Percentiles rank a stretch among this genome's conserved stretches.
Evolutionary conservation across 176 grass and related monocot genomes (phyloP).

Genomic region (Aegilops bicornis): DNA sequence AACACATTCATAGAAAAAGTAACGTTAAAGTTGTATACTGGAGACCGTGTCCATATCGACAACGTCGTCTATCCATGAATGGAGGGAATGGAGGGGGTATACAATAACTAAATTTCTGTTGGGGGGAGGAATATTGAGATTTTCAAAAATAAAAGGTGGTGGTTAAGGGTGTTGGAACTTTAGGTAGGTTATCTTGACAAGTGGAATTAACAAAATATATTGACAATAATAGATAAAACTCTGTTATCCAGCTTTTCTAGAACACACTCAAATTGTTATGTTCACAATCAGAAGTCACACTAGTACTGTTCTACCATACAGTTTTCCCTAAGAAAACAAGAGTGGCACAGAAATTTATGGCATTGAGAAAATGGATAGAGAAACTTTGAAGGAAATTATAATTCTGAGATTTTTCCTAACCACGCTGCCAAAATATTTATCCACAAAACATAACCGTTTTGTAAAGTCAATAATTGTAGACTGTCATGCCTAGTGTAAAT

Average conservation of each 20-base stretch:
- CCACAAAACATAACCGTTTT: not conserved
- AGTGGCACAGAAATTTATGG: not conserved
- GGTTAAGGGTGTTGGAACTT: not conserved
- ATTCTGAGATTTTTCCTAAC: not conserved
- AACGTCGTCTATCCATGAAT: too few species aligned
- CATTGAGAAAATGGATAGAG: not conserved
- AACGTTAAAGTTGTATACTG: not conserved
- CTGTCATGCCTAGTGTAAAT: constrained; percentile 1
- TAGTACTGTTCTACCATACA: not conserved
- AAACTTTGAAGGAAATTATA: not conserved
- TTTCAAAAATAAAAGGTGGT: too few species aligned
- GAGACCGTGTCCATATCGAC: not conserved
- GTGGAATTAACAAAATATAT: too few species aligned
- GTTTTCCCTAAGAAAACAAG: not conserved
- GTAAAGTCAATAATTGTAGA: not conserved
- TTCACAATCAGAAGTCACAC: not conserved
- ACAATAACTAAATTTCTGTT: too few species aligned
- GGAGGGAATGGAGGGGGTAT: too few species aligned
- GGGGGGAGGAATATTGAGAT: too few species aligned
- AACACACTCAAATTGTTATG: not conserved
- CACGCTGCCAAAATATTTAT: not conserved
- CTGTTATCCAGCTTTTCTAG: not conserved
- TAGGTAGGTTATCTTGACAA: not conserved
- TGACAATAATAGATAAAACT: not conserved
- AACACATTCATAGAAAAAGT: not conserved